Base-by-base conservation (phyloP, 345 rosid species). In the Streptanthus diversifolius region DNA sequence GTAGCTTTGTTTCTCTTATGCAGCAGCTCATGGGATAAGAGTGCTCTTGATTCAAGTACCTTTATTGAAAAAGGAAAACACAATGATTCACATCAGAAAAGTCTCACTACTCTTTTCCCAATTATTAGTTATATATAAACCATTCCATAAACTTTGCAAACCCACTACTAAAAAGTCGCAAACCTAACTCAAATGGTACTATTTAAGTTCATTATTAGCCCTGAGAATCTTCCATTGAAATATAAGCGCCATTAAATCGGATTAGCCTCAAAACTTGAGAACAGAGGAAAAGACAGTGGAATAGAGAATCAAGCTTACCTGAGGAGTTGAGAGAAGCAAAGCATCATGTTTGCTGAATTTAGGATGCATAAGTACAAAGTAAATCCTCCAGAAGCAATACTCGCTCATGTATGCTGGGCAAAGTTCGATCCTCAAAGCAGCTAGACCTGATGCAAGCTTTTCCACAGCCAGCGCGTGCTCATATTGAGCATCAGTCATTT, bases 321-420 rank as follows among this genome's bases (percentile, higher is more conserved):
- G 90, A 57, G 96, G 78, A 59, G 98, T 88, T 17, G 96, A 90
- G 80, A 95, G 84, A 80, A 82, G 76, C 48, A 86, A 85, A 0
- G 98, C 90, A 72, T 92, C 97, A 36, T 81, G 70, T 77, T 90
- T 90, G 75, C 79, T 83, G 65, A 95, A 96, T 57, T 88, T 85
- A 22, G 99, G 90, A 82, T 90, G 97, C 79, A 89, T 72, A 60
- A 95, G 97, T n/a, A 92, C 98, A 80, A 95, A 95, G 77, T 92
- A 95, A 72, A 95, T 89, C 80, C 86, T 92, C 98, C 98, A 95
- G 77, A 92, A 92, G 86, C 91, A 90, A 72, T 85, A 73, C 67
- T 90, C 92, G 35, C 87, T 92, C 95, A 92, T 88, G 79, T 90
- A 90, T 12, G 87, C 84, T 0, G 99, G 98, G 15, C 97, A 92